phyloP scores from a whole-genome alignment of 2,329 filamentous ascomycete species.

The Simplicillium sp. region DNA sequence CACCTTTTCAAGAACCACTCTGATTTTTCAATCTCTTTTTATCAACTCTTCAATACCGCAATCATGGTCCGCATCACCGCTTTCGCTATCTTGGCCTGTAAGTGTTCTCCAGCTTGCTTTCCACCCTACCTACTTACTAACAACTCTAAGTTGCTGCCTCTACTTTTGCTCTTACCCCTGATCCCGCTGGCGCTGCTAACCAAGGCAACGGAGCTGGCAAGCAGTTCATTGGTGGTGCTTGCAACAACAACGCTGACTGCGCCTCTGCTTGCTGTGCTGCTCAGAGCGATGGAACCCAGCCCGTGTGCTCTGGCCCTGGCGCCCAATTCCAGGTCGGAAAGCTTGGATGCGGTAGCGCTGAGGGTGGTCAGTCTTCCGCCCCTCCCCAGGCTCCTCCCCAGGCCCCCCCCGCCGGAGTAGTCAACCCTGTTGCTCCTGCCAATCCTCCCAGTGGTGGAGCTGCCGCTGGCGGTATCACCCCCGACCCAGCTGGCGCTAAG shows the following conservation, averaged over 20 bases:
- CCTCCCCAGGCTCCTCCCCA: neutral
- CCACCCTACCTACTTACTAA: no score
- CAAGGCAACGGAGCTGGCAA: conserved; percentile 14
- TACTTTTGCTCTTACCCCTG: conserved; percentile 5
- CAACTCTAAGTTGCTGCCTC: neutral
- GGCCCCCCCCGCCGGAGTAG: neutral
- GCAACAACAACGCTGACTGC: conserved; percentile 17
- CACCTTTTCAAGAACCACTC: no score
- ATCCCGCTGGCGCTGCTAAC: conserved; percentile 15
- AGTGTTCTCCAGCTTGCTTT: conserved; percentile 5
- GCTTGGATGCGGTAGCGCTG: conserved; percentile 17
- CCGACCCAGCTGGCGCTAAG: conserved; percentile 15
- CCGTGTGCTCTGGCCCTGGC: conserved; percentile 17
- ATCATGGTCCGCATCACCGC: conserved; percentile 16
- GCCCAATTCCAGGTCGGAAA: conserved; percentile 20
- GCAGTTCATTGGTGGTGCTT: conserved; percentile 21
- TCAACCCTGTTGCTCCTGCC: conserved; percentile 1
- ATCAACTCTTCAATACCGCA: conserved; percentile 1
- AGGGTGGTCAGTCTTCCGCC: neutral
- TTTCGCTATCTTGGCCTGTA: conserved; percentile 15
- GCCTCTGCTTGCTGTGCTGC: conserved; percentile 17
- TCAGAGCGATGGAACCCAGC: conserved; percentile 12
- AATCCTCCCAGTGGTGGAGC: conserved; percentile 1
- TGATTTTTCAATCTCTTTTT: conserved; percentile 1
- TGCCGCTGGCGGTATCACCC: conserved; percentile 5